Percentiles rank a stretch among this genome's conserved stretches.
Evolutionary conservation across 805 yeast genomes (phyloP).

Genomic region (Candida dendrica): DNA sequence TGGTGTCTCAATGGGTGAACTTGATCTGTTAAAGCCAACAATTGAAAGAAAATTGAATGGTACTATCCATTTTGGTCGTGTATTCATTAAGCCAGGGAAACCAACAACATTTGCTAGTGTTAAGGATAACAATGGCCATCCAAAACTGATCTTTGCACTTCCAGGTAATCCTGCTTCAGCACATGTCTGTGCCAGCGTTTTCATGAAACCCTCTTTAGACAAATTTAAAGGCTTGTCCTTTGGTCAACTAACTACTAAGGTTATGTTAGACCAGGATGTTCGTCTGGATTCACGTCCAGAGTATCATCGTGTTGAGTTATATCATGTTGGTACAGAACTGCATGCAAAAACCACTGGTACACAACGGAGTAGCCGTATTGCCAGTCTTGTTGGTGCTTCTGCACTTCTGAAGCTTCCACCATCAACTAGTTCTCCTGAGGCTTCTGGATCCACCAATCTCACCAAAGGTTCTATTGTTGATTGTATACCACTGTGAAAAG

Average conservation of each 20-base stretch:
- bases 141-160: conserved; percentile 33
- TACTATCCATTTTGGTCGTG: conserved; percentile 44
- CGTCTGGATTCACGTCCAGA: conserved; percentile 44
- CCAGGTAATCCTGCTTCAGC: conserved; percentile 57
- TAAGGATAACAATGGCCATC: conserved; percentile 7
- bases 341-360: conserved; percentile 39
- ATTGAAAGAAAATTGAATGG: conserved; percentile 36
- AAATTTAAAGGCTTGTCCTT: conserved; percentile 26
- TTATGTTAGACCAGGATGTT: conserved; percentile 23
- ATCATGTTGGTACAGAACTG: conserved; percentile 22
- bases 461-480: conserved; percentile 15
- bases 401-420: conserved; percentile 39
- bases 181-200: conserved; percentile 37
- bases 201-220: conserved; percentile 38
- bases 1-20: conserved; percentile 56
- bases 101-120: conserved; percentile 50
- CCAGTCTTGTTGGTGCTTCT: conserved; percentile 40
- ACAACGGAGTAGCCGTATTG: conserved; percentile 44
- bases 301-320: conserved; percentile 37
- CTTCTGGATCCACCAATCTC: conserved; percentile 3
- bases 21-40: conserved; percentile 42
- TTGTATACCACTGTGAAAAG: not conserved
- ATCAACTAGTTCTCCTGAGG: conserved; percentile 4
- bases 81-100: conserved; percentile 54
- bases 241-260: conserved; percentile 17